Evolutionary conservation across 345 rosid species (phyloP).

Genomic region (Linum tenue): DNA sequence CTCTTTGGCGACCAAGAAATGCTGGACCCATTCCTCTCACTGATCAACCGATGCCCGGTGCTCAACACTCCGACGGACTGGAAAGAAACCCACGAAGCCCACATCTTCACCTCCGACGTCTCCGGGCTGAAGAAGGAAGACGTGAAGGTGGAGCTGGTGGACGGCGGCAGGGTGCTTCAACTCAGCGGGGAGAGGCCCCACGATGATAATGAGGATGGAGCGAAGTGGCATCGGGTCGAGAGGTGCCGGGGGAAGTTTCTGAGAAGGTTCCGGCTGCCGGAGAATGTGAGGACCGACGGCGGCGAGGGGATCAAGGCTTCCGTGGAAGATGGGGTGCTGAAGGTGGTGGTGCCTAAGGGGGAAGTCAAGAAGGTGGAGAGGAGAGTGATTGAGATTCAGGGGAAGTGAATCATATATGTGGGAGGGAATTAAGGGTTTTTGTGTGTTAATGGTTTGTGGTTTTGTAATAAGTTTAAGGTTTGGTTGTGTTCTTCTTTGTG

Average conservation of each 20-base stretch:
- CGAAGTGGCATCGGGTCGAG: conserved; percentile 14
- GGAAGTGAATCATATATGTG: not conserved
- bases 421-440: no score
- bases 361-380: conserved; percentile 9
- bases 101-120: conserved; percentile 14
- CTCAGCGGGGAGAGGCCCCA: conserved; percentile 14
- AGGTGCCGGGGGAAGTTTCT: conserved; percentile 16
- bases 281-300: conserved; percentile 8
- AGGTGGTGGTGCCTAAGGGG: conserved; percentile 10
- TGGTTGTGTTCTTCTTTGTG: no score
- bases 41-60: conserved; percentile 43
- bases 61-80: conserved; percentile 25
- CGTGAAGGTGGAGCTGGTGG: conserved; percentile 13
- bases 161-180: conserved; percentile 12
- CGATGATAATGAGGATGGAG: not conserved
- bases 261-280: conserved; percentile 16
- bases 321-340: conserved; percentile 13
- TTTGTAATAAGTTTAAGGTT: no score
- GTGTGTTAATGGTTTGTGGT: no score
- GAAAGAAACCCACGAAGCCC: conserved; percentile 16
- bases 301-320: conserved; percentile 7
- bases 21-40: conserved; percentile 39
- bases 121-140: conserved; percentile 14
- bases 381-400: conserved; percentile 9
- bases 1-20: conserved; percentile 22